A percentile compares a stretch with the other conserved stretches of the same genome.
phyloP scores from a whole-genome alignment of 1,284 basidiomycete species.

The Rhodotorula sp. region DNA sequence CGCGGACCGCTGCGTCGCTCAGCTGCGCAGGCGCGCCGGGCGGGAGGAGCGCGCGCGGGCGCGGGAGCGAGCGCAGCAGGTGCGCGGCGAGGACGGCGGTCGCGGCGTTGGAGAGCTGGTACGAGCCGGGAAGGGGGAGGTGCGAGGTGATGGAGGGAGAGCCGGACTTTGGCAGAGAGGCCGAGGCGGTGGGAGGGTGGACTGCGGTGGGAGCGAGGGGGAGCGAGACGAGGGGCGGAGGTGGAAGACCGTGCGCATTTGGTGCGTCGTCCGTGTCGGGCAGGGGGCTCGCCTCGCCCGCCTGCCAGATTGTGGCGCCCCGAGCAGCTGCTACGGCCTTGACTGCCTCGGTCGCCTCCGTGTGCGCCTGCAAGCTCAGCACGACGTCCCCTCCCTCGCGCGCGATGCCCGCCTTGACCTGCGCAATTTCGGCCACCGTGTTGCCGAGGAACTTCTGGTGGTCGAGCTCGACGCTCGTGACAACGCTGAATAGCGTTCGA shows the following conservation, averaged over 20 bases:
- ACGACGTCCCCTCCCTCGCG: conserved; percentile 70
- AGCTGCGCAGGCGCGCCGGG: conserved; percentile 52
- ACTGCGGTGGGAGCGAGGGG: conserved; percentile 4
- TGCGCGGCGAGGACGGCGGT: conserved; percentile 68
- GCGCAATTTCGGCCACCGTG: conserved; percentile 72
- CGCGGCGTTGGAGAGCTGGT: conserved; percentile 79
- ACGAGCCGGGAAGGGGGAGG: conserved; percentile 69
- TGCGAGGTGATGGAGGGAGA: not conserved
- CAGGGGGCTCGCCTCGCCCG: conserved; percentile 7
- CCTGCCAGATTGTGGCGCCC: conserved; percentile 39
- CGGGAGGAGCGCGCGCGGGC: conserved; percentile 45
- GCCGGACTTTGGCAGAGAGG: not conserved
- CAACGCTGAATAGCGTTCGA: conserved; percentile 71
- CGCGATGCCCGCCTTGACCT: conserved; percentile 82
- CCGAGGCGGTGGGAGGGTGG: not conserved
- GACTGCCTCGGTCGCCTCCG: conserved; percentile 58
- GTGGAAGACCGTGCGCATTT: not conserved
- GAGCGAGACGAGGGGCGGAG: conserved; percentile 39
- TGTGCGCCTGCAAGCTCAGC: conserved; percentile 67
- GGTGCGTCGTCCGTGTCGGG: not conserved
- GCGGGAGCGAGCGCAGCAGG: conserved; percentile 59
- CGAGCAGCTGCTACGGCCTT: conserved; percentile 52
- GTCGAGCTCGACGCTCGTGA: conserved; percentile 87
- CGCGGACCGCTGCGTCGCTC: conserved; percentile 54
- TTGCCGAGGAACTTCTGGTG: conserved; percentile 86